Evolutionary conservation across 148 eudicot genomes (phyloP).

Genomic region (Silene uniflora): DNA sequence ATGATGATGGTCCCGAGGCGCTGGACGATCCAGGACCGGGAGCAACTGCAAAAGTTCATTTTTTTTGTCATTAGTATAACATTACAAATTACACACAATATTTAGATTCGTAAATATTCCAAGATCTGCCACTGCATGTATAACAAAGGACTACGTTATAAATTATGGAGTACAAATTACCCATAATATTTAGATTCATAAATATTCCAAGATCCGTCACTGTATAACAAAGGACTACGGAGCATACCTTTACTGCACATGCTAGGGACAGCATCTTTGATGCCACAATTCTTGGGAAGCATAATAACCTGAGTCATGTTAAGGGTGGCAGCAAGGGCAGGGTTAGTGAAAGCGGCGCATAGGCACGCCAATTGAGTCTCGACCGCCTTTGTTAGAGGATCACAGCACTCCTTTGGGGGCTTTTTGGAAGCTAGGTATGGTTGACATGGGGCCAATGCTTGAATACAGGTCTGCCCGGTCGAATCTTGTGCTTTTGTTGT

Average conservation of each 20-base stretch:
- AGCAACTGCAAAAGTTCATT: neutral
- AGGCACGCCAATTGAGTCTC: slow-evolving; percentile 20
- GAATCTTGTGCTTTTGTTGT: neutral
- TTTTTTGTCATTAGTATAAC: too few species aligned
- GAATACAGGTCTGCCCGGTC: slow-evolving; percentile 18
- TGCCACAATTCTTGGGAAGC: slow-evolving; percentile 22
- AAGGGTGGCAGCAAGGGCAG: neutral
- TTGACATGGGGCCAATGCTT: slow-evolving; percentile 24
- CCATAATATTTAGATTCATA: too few species aligned
- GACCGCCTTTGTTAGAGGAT: slow-evolving; percentile 26
- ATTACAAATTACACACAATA: too few species aligned
- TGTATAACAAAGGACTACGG: too few species aligned
- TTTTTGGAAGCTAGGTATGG: slow-evolving; percentile 14
- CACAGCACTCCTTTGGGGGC: slow-evolving; percentile 34
- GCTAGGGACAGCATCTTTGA: slow-evolving; percentile 6
- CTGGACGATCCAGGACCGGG: neutral
- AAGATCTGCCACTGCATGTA: too few species aligned
- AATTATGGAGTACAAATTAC: too few species aligned
- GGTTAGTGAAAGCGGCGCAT: slow-evolving; percentile 22
- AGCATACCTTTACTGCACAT: slow-evolving; percentile 18
- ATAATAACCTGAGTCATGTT: slow-evolving; percentile 21
- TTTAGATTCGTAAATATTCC: too few species aligned
- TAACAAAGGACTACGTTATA: too few species aligned
- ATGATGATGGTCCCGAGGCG: neutral
- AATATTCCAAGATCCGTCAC: too few species aligned